phyloP scores from a whole-genome alignment of 1,139 yeast genomes.

The Pneumocystis sp. region DNA sequence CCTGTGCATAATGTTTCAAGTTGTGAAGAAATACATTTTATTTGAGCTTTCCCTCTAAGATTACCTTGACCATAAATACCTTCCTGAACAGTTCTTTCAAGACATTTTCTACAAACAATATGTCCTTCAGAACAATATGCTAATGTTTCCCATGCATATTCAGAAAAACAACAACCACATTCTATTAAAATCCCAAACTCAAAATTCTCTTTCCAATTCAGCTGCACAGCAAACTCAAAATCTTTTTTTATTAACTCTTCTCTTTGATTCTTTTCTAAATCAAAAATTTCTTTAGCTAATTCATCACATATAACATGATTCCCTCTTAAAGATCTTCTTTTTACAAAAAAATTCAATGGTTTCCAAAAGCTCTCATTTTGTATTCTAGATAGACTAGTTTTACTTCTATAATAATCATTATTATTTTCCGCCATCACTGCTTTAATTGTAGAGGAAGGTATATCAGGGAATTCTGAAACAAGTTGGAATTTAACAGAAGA shows the following conservation, averaged over 20 bases:
- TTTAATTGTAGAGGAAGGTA: conserved; percentile 8
- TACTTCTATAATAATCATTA: conserved; percentile 9
- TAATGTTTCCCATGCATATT: conserved; percentile 14
- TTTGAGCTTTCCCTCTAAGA: conserved; percentile 12
- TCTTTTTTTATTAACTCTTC: conserved; percentile 5
- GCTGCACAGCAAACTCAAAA: conserved; percentile 8
- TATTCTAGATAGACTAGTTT: conserved; percentile 8
- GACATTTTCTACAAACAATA: conserved; percentile 13
- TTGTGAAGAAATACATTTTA: conserved; percentile 13
- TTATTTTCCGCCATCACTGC: conserved; percentile 12
- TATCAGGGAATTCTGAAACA: conserved; percentile 5
- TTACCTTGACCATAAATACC: conserved; percentile 15
- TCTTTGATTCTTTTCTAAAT: conserved; percentile 5
- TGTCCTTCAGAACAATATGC: conserved; percentile 14
- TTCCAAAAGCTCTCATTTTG: conserved; percentile 10
- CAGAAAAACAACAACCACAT: conserved; percentile 15
- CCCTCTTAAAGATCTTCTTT: conserved; percentile 2
- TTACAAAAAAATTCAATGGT: neutral
- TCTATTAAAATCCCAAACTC: conserved; percentile 11
- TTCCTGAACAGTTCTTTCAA: conserved; percentile 10
- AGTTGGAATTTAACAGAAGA: conserved; percentile 8
- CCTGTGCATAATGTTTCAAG: conserved; percentile 10
- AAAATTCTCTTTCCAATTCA: conserved; percentile 10
- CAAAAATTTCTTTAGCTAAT: conserved; percentile 10
- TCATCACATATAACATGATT: conserved; percentile 9